These are phyloP conservation scores for Vicia faba DNA, from an alignment of 306 rosid genomes.

Conservation along the genomic window DNA sequence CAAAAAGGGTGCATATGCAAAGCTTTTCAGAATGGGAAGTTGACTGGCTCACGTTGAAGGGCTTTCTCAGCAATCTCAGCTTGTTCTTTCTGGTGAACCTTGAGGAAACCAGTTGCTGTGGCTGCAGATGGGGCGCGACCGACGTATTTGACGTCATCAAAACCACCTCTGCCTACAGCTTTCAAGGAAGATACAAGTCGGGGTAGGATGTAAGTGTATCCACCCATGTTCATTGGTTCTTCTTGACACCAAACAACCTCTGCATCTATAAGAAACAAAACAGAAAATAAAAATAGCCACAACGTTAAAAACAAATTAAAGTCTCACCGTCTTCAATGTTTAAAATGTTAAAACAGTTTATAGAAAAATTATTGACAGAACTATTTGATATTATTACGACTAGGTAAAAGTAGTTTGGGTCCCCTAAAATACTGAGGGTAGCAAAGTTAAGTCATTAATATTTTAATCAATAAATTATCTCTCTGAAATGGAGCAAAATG, in stretches of 20 bases:
- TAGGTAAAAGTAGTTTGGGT: background rate
- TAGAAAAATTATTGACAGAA: background rate
- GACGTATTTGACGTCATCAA: slow-evolving; percentile 69
- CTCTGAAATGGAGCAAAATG: too few species aligned
- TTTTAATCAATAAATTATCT: too few species aligned
- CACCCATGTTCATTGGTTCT: slow-evolving; percentile 99
- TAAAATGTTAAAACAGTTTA: background rate
- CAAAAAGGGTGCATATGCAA: slow-evolving; percentile 3
- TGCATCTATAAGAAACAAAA: slow-evolving; percentile 63
- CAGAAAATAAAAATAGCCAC: background rate
- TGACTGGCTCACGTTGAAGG: slow-evolving; percentile 63
- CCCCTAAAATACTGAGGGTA: too few species aligned
- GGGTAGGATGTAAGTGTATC: slow-evolving; percentile 65
- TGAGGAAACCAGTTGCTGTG: slow-evolving; percentile 85
- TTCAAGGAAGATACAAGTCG: slow-evolving; percentile 79
- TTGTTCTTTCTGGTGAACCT: slow-evolving; percentile 85
- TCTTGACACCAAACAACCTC: slow-evolving; percentile 98
- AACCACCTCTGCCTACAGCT: slow-evolving; percentile 66
- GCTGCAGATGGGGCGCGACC: slow-evolving; percentile 97
- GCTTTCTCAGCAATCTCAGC: slow-evolving; percentile 78
- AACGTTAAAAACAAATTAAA: background rate
- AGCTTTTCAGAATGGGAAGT: slow-evolving; percentile 41
- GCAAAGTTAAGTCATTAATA: too few species aligned
- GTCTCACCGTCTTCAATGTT: background rate
- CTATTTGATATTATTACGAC: background rate